Evolutionary conservation across 2,329 filamentous ascomycete species (phyloP).

Genomic region (Trichoderma sp.): DNA sequence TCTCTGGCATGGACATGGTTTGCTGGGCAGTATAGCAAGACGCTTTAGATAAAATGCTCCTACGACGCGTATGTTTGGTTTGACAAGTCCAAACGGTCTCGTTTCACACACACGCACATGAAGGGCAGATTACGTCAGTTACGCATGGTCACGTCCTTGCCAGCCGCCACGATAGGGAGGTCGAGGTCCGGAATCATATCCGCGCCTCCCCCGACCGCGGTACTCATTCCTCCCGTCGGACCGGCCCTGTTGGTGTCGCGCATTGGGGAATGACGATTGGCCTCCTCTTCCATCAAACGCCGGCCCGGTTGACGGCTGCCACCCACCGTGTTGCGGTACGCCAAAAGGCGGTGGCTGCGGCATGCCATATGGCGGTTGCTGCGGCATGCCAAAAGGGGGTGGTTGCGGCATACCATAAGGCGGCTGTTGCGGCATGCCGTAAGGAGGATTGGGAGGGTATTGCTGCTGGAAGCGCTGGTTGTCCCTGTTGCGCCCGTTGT

Average conservation of each 20-base stretch:
- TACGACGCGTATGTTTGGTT: neutral
- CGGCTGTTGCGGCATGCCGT: slow-evolving; percentile 28
- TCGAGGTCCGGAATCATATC: neutral
- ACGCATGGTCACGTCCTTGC: slow-evolving; percentile 8
- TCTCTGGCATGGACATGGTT: neutral
- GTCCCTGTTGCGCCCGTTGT: slow-evolving; percentile 28
- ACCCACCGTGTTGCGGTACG: slow-evolving; percentile 25
- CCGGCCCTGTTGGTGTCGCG: slow-evolving; percentile 12
- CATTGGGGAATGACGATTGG: neutral
- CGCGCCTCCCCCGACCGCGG: neutral
- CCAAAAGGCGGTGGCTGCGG: slow-evolving; percentile 17
- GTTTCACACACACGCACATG: slow-evolving; percentile 5
- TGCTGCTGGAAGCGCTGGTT: slow-evolving; percentile 26
- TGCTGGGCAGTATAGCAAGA: slow-evolving; percentile 5
- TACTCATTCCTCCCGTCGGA: slow-evolving; percentile 8
- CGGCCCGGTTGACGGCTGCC: slow-evolving; percentile 10
- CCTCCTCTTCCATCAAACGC: slow-evolving; percentile 7
- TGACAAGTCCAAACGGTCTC: neutral
- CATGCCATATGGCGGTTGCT: slow-evolving; percentile 29
- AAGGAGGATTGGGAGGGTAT: neutral
- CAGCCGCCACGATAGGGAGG: slow-evolving; percentile 13
- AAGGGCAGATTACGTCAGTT: neutral
- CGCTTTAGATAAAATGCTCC: neutral
- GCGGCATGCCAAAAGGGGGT: slow-evolving; percentile 28
- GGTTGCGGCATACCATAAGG: slow-evolving; percentile 29